These are phyloP conservation scores for Lenzites betulinus DNA, from an alignment of 768 basidiomycete species.

Conservation along the genomic window DNA sequence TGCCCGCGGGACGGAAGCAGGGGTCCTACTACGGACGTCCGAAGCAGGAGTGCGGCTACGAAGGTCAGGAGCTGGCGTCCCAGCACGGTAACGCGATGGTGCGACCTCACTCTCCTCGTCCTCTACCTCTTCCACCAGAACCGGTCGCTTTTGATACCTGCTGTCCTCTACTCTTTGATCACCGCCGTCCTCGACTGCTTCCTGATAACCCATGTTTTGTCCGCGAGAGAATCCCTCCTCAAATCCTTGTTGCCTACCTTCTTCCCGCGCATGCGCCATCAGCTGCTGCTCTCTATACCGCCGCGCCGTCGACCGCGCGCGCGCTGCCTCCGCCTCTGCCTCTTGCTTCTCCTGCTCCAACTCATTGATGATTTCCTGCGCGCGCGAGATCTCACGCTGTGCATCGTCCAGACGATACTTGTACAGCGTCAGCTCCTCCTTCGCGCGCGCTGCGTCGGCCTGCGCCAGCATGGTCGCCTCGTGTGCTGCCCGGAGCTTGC, in stretches of 20 bases:
- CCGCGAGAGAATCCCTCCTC: slow-evolving; percentile 57
- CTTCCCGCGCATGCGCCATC: slow-evolving; percentile 57
- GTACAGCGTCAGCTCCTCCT: slow-evolving; percentile 62
- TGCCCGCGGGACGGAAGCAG: not conserved
- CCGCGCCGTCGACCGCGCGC: slow-evolving; percentile 53
- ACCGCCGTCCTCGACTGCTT: slow-evolving; percentile 22
- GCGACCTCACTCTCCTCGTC: slow-evolving; percentile 19
- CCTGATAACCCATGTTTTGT: slow-evolving; percentile 43
- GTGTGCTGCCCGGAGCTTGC: slow-evolving; percentile 57
- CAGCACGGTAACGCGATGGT: slow-evolving; percentile 7
- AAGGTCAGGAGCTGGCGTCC: slow-evolving; percentile 15
- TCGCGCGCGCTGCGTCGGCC: slow-evolving; percentile 55
- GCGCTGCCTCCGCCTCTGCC: slow-evolving; percentile 65
- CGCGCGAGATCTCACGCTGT: slow-evolving; percentile 66
- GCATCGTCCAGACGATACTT: slow-evolving; percentile 63
- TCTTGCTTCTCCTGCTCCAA: slow-evolving; percentile 59
- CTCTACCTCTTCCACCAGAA: slow-evolving; percentile 17
- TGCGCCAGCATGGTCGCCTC: slow-evolving; percentile 57
- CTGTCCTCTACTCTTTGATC: not conserved
- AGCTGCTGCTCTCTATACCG: slow-evolving; percentile 56
- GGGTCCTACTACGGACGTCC: not conserved
- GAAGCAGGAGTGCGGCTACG: slow-evolving; percentile 13
- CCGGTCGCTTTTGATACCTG: slow-evolving; percentile 8
- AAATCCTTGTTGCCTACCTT: slow-evolving; percentile 64
- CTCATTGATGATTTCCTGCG: slow-evolving; percentile 61